phyloP scores from a whole-genome alignment of 108 stramenopile species.

The Skeletonema costatum region DNA sequence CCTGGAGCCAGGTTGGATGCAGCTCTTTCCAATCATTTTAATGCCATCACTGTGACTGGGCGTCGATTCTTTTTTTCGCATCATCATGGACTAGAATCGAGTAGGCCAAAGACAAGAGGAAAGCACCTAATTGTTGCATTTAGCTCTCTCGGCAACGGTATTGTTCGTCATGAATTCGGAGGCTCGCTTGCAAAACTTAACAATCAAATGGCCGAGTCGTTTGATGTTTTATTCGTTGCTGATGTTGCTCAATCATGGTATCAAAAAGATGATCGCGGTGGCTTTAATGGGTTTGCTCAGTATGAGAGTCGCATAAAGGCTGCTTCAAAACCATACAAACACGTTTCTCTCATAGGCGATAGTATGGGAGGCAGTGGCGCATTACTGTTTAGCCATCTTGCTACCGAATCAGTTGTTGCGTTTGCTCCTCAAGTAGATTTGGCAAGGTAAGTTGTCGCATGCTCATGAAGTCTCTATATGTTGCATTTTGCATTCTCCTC shows the following conservation, averaged over 20 bases:
- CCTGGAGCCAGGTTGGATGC: constrained; percentile 14
- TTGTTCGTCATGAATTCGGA: constrained; percentile 22
- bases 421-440: constrained; percentile 24
- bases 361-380: constrained; percentile 27
- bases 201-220: constrained; percentile 3
- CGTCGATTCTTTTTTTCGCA: constrained; percentile 18
- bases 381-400: constrained; percentile 16
- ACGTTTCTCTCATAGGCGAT: constrained; percentile 14
- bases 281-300: constrained; percentile 10
- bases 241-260: constrained; percentile 26
- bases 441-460: no score
- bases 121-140: constrained; percentile 19
- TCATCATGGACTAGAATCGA: constrained; percentile 5
- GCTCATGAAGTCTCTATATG: no score
- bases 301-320: constrained; percentile 11
- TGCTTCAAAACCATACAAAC: constrained; percentile 10
- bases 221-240: constrained; percentile 22
- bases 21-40: constrained; percentile 25
- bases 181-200: constrained; percentile 16
- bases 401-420: constrained; percentile 12
- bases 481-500: no score
- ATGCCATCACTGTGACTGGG: constrained; percentile 8
- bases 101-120: background rate
- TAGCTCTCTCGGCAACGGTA: constrained; percentile 18
- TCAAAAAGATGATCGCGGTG: constrained; percentile 12